A percentile compares a stretch with the other conserved stretches of the same genome.
phyloP scores from a whole-genome alignment of 2,329 filamentous ascomycete species.

The Venturia nashicola region DNA sequence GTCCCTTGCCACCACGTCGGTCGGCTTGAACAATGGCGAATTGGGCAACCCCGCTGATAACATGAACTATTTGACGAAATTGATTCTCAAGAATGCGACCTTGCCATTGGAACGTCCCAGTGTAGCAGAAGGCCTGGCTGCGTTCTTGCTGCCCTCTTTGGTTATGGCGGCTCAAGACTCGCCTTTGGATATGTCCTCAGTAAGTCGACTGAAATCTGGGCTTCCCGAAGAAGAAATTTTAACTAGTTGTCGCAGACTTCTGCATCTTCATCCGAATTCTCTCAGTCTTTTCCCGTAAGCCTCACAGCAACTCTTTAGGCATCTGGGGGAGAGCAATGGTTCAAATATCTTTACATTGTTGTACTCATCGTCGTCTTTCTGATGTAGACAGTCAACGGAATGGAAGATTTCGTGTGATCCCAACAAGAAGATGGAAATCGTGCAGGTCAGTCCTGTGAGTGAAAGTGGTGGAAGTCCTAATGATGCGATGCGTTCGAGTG shows the following conservation, averaged over 20 bases:
- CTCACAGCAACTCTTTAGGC: neutral
- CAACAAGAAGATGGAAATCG: neutral
- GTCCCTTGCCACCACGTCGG: neutral
- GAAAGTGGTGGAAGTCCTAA: neutral
- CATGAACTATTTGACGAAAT: neutral
- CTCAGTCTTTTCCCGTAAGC: neutral
- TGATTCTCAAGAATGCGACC: neutral
- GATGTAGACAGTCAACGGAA: neutral
- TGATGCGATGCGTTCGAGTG: neutral
- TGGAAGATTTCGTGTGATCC: neutral
- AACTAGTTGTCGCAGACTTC: neutral
- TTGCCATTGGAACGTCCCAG: neutral
- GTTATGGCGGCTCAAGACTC: neutral
- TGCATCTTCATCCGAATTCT: neutral
- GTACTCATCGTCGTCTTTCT: neutral
- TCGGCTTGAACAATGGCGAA: neutral
- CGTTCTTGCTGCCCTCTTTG: neutral
- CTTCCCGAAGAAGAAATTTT: neutral
- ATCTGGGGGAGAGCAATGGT: neutral
- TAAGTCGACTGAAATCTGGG: neutral
- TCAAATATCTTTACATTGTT: neutral
- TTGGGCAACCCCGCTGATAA: neutral
- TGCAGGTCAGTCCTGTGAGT: neutral
- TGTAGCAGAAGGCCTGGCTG: neutral
- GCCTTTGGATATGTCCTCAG: neutral